Evolutionary conservation across 306 rosid species (phyloP), one percentile per base, ranked within the genome.

Genomic region (Glycine tomentella): DNA sequence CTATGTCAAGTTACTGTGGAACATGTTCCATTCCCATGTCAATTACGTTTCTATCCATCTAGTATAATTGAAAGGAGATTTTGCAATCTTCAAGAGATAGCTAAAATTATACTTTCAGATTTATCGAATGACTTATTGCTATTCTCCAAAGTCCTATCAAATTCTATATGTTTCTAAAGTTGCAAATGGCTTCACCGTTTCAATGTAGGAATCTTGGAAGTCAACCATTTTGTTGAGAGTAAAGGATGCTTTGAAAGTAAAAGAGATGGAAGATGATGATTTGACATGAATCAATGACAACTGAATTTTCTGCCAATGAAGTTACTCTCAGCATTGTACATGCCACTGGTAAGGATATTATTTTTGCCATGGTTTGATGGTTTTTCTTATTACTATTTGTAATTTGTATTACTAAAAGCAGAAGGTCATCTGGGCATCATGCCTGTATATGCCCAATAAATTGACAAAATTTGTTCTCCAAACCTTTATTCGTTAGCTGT

Each of bases 261-360:
- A 84, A 72, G 87, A 81, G 85, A 84, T 78, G 81, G 88, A 84
- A 83, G 91, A 88, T 61, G 91, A 82, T 62, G 91, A 88, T 82
- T 82, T 88, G 76, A 86, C 88, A 57, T 88, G 79, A 88, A 71
- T 40, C 55, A 75, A 68, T n/a, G 59, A 15, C 53, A 45, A n/a
- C n/a, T n/a, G n/a, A n/a, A 61, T 52, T 58, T 83, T 76, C n/a
- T 57, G 33, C 66, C 52, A 40, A 15, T 66, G 81, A 66, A 69
- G 61, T 49, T 53, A 12, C 66, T 38, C 52, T 38, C 52, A 52
- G 58, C 45, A 46, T 49, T 81, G 77, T 77, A 81, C 31, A 50
- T 63, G 59, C 25, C 33, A 15, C 10, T 6, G 45, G 71, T 63
- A 16, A 53, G 64, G 36, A 17, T 64, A 74, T 55, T 12, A 3